Evolutionary conservation across 192 early-diverging fungal species (phyloP).

Genomic region (Backusella westeae): DNA sequence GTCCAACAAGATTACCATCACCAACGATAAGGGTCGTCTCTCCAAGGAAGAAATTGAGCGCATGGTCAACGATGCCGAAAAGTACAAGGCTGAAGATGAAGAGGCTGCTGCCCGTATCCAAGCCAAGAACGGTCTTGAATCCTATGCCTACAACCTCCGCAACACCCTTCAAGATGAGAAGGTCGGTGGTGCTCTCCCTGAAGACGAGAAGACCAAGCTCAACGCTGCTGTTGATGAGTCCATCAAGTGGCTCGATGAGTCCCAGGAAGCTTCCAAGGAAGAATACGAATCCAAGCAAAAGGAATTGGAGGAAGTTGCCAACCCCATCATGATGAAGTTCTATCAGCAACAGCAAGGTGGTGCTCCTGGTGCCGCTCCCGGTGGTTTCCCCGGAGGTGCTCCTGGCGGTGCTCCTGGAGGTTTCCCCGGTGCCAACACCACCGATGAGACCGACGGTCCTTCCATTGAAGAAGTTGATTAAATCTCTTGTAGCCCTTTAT

Average conservation of each 20-base stretch:
- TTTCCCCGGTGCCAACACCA: conserved; percentile 55
- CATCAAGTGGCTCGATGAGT: conserved; percentile 93
- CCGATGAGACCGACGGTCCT: conserved; percentile 27
- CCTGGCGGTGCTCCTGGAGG: conserved; percentile 80
- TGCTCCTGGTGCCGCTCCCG: conserved; percentile 69
- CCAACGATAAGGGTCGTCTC: conserved; percentile 95
- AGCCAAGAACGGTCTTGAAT: conserved; percentile 95
- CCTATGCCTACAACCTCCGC: conserved; percentile 97
- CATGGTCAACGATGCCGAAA: conserved; percentile 89
- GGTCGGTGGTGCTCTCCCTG: conserved; percentile 77
- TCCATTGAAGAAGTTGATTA: conserved; percentile 29
- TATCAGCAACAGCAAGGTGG: conserved; percentile 85
- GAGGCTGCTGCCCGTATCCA: conserved; percentile 87
- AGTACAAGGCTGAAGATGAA: conserved; percentile 90
- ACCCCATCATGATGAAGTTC: conserved; percentile 97
- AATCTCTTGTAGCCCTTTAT: conserved; percentile 39
- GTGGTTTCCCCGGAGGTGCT: conserved; percentile 79
- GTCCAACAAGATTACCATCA: conserved; percentile 98
- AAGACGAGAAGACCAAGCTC: conserved; percentile 89
- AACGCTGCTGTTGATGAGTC: conserved; percentile 80
- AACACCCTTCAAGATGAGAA: conserved; percentile 90
- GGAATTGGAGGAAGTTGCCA: conserved; percentile 89
- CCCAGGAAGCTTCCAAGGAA: conserved; percentile 95
- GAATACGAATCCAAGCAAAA: conserved; percentile 96
- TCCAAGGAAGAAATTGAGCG: conserved; percentile 43